phyloP scores from a whole-genome alignment of 2,329 filamentous ascomycete species.

The Alternaria arborescens region DNA sequence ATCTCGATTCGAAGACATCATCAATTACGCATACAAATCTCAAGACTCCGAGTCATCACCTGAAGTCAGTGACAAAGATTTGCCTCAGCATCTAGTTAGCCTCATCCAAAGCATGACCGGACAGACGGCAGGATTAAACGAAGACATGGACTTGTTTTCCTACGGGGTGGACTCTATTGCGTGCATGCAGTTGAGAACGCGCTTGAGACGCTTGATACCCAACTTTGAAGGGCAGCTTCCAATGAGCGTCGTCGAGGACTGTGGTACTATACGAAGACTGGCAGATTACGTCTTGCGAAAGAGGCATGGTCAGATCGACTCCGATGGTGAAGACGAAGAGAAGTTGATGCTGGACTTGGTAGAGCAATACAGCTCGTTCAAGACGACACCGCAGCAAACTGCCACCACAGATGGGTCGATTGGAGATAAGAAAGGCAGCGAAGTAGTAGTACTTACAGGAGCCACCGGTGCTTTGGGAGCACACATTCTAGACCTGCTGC shows the following conservation, averaged over 20 bases:
- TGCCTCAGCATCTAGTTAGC: conserved; percentile 30
- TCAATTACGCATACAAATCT: conserved; percentile 57
- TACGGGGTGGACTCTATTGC: conserved; percentile 69
- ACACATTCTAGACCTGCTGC: conserved; percentile 60
- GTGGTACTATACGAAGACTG: conserved; percentile 60
- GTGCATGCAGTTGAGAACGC: conserved; percentile 61
- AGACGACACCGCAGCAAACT: conserved; percentile 12
- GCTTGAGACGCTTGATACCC: conserved; percentile 49
- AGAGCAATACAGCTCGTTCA: conserved; percentile 58
- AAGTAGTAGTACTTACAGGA: conserved; percentile 56
- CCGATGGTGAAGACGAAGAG: conserved; percentile 48
- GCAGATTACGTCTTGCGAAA: conserved; percentile 51
- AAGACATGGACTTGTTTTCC: conserved; percentile 63
- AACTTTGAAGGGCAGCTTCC: conserved; percentile 54
- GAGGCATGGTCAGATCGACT: conserved; percentile 49
- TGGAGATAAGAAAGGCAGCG: conserved; percentile 4
- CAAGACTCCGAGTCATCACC: conserved; percentile 22
- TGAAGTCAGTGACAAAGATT: conserved; percentile 39
- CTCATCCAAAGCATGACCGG: conserved; percentile 36
- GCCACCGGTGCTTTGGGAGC: conserved; percentile 62
- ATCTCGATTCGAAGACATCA: conserved; percentile 57
- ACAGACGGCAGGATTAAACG: conserved; percentile 29
- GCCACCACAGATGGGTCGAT: conserved; percentile 8
- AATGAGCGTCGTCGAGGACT: conserved; percentile 68
- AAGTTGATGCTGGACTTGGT: conserved; percentile 58